phyloP scores from a whole-genome alignment of 1,284 basidiomycete species.

The Cryptococcus sp. region DNA sequence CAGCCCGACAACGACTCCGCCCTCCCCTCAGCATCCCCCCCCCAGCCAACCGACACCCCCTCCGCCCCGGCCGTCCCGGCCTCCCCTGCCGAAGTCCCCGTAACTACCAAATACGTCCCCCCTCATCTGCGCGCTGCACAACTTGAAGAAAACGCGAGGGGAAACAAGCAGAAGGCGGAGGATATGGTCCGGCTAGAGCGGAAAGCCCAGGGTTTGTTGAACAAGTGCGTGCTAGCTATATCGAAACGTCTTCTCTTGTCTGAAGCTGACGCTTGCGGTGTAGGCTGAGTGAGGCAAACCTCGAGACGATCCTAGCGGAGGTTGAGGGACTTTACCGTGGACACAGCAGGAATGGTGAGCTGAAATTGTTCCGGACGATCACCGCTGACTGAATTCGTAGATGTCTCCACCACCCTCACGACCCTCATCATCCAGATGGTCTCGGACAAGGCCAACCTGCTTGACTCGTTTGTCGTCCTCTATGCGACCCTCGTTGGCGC shows the following conservation, averaged over 20 bases:
- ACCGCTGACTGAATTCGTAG: constrained; percentile 47
- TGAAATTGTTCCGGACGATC: background rate
- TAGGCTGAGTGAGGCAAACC: constrained; percentile 87
- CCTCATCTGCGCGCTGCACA: constrained; percentile 53
- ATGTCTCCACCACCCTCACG: constrained; percentile 78
- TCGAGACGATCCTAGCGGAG: constrained; percentile 71
- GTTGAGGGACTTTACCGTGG: constrained; percentile 76
- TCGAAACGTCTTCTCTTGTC: background rate
- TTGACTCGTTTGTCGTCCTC: constrained; percentile 88
- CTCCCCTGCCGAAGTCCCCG: constrained; percentile 12
- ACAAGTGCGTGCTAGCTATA: constrained; percentile 58
- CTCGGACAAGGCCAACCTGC: constrained; percentile 71
- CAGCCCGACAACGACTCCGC: background rate
- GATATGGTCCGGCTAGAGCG: constrained; percentile 64
- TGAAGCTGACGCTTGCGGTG: background rate
- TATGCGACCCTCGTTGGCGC: constrained; percentile 84
- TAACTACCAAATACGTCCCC: constrained; percentile 53
- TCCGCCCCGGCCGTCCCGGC: background rate
- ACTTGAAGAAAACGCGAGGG: constrained; percentile 40
- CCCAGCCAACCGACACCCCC: background rate
- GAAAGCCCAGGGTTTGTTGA: constrained; percentile 82
- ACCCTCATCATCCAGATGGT: constrained; percentile 77
- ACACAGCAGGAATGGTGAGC: constrained; percentile 72
- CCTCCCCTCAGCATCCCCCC: background rate
- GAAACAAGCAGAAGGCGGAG: constrained; percentile 53